Evolutionary conservation across 1,139 yeast species (phyloP).

Genomic region (Scheffersomyces insectosa): DNA sequence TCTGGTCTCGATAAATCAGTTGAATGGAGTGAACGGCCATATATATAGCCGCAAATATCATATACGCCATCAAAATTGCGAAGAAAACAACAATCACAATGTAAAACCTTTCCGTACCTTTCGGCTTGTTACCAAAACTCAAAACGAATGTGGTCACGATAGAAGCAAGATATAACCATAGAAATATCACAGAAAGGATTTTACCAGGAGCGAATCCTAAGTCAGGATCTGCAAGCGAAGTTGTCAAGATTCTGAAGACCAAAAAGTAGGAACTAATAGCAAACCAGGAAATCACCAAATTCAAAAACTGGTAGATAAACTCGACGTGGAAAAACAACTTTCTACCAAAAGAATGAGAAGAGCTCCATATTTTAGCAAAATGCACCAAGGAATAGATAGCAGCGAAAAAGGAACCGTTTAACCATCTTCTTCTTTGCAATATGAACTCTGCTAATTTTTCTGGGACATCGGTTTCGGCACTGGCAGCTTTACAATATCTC

Average conservation of each 20-base stretch:
- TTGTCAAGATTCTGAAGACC: constrained; percentile 76
- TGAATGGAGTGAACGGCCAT: constrained; percentile 50
- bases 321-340: constrained; percentile 45
- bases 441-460: constrained; percentile 48
- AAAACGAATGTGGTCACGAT: constrained; percentile 88
- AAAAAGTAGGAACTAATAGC: constrained; percentile 78
- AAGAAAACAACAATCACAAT: constrained; percentile 83
- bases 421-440: constrained; percentile 53
- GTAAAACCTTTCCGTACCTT: constrained; percentile 84
- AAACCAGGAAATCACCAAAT: constrained; percentile 69
- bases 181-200: constrained; percentile 72
- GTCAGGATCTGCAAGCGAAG: constrained; percentile 59
- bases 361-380: constrained; percentile 44
- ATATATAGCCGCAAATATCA: constrained; percentile 65
- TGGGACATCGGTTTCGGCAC: constrained; percentile 54
- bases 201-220: constrained; percentile 70
- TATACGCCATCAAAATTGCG: constrained; percentile 88
- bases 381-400: constrained; percentile 49
- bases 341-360: constrained; percentile 43
- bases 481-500: constrained; percentile 46
- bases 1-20: constrained; percentile 29
- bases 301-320: constrained; percentile 45
- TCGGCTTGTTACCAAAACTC: constrained; percentile 92
- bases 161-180: constrained; percentile 89
- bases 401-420: constrained; percentile 52